phyloP scores from a whole-genome alignment of 2,329 filamentous ascomycete genomes.

The Verticillium nubilum region DNA sequence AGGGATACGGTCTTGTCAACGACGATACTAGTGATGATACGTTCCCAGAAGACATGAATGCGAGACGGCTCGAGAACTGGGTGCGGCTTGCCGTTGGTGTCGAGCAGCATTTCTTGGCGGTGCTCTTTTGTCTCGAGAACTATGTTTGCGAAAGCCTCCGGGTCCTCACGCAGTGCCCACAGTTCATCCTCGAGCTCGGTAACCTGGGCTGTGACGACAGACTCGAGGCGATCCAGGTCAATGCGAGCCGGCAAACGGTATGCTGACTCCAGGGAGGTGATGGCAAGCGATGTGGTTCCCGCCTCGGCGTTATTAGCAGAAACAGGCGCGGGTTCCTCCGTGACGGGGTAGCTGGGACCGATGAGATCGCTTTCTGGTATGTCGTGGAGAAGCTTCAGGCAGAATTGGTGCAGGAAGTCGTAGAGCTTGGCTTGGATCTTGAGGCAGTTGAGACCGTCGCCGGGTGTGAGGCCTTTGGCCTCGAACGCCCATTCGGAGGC shows the following conservation, averaged over 20 bases:
- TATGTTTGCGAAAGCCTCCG: slow-evolving; percentile 44
- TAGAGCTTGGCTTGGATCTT: slow-evolving; percentile 44
- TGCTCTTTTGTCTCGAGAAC: slow-evolving; percentile 41
- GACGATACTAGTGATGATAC: slow-evolving; percentile 28
- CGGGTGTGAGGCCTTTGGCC: slow-evolving; percentile 31
- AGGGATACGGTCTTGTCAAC: slow-evolving; percentile 15
- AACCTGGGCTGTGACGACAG: slow-evolving; percentile 34
- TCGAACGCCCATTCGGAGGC: slow-evolving; percentile 29
- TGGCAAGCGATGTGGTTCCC: slow-evolving; percentile 30
- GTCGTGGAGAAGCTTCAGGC: slow-evolving; percentile 45
- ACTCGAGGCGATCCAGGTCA: slow-evolving; percentile 37
- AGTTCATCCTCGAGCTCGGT: slow-evolving; percentile 46
- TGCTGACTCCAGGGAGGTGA: slow-evolving; percentile 41
- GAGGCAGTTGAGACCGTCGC: slow-evolving; percentile 42
- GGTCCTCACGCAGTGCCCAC: slow-evolving; percentile 52
- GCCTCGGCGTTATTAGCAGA: slow-evolving; percentile 17
- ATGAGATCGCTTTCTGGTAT: slow-evolving; percentile 25
- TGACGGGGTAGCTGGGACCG: slow-evolving; percentile 22
- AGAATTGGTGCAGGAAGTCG: slow-evolving; percentile 43
- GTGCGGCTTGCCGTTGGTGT: slow-evolving; percentile 25
- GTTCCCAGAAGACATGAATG: slow-evolving; percentile 28
- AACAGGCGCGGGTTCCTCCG: slow-evolving; percentile 29
- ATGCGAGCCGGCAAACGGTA: slow-evolving; percentile 43
- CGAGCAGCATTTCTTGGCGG: slow-evolving; percentile 34
- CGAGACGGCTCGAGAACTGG: slow-evolving; percentile 11